A percentile compares a stretch with the other conserved stretches of the same genome.
Conservation (phyloP, 2,329 filamentous ascomycete genomes). For the Xylaria sp. region DNA sequence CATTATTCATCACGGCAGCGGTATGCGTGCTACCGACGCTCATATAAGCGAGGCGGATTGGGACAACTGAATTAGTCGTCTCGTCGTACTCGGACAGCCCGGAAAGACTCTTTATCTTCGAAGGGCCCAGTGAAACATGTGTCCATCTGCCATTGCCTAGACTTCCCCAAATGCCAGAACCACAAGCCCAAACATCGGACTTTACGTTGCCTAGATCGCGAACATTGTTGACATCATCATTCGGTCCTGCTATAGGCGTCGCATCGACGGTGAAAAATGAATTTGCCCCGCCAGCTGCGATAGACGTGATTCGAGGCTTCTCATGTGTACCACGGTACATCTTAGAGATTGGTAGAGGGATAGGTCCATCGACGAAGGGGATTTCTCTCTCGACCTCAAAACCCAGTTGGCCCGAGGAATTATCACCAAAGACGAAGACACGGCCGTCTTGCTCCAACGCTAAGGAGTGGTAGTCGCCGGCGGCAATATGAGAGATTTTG, state of each 20-base stretch:
- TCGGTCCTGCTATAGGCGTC: constrained; percentile 60
- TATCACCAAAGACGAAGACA: constrained; percentile 90
- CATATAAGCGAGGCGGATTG: constrained; percentile 80
- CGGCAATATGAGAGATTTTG: constrained; percentile 77
- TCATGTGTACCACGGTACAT: constrained; percentile 76
- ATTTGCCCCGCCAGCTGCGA: constrained; percentile 87
- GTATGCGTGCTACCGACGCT: constrained; percentile 83
- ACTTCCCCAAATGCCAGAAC: constrained; percentile 83
- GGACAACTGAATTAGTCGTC: constrained; percentile 69
- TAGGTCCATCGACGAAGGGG: constrained; percentile 73
- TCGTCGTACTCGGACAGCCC: constrained; percentile 91
- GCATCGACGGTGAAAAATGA: constrained; percentile 90
- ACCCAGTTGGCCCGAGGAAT: constrained; percentile 90
- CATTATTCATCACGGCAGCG: constrained; percentile 84
- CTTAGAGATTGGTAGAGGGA: constrained; percentile 73
- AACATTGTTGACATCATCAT: constrained; percentile 52
- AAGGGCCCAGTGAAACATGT: constrained; percentile 80
- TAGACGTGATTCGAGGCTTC: constrained; percentile 73
- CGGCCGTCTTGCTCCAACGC: constrained; percentile 79
- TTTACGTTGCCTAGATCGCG: constrained; percentile 65
- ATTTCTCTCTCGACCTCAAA: constrained; percentile 73
- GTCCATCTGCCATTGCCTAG: constrained; percentile 91
- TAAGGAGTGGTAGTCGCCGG: constrained; percentile 88
- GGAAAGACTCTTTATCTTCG: constrained; percentile 84
- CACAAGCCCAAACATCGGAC: constrained; percentile 86